phyloP scores from a whole-genome alignment of 2,329 filamentous ascomycete genomes.

The Penicillium sp. region DNA sequence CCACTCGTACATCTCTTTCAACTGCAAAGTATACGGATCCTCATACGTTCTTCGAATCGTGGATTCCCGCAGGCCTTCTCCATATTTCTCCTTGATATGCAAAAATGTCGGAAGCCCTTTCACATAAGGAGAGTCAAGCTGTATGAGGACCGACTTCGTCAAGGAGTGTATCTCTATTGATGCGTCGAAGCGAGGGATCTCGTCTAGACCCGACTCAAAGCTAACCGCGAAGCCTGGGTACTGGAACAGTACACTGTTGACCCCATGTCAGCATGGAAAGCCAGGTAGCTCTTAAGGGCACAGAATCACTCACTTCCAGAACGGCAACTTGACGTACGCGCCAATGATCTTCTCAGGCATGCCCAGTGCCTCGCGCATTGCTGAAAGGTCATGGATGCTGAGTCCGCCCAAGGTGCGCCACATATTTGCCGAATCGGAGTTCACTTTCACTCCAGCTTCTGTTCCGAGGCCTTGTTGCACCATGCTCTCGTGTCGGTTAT shows the following conservation, averaged over 20 bases:
- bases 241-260: conserved; percentile 36
- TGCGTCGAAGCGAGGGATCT: conserved; percentile 47
- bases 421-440: conserved; percentile 30
- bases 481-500: conserved; percentile 25
- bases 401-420: conserved; percentile 51
- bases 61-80: conserved; percentile 45
- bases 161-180: conserved; percentile 52
- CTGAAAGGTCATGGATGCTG: conserved; percentile 57
- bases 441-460: conserved; percentile 39
- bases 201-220: conserved; percentile 61
- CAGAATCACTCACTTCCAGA: too few species aligned
- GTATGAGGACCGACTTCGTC: conserved; percentile 57
- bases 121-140: conserved; percentile 63
- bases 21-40: conserved; percentile 51
- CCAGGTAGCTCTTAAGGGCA: too few species aligned
- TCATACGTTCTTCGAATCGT: conserved; percentile 52
- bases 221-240: conserved; percentile 54
- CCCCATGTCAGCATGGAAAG: too few species aligned
- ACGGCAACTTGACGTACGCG: too few species aligned
- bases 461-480: conserved; percentile 34
- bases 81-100: conserved; percentile 49
- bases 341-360: conserved; percentile 51
- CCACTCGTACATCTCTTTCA: conserved; percentile 46
- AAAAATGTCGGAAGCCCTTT: conserved; percentile 62
- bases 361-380: conserved; percentile 59